Percentiles rank a stretch among this genome's conserved stretches.
Conservation (phyloP, 441 rosid species). For the Syzygium malaccense region DNA sequence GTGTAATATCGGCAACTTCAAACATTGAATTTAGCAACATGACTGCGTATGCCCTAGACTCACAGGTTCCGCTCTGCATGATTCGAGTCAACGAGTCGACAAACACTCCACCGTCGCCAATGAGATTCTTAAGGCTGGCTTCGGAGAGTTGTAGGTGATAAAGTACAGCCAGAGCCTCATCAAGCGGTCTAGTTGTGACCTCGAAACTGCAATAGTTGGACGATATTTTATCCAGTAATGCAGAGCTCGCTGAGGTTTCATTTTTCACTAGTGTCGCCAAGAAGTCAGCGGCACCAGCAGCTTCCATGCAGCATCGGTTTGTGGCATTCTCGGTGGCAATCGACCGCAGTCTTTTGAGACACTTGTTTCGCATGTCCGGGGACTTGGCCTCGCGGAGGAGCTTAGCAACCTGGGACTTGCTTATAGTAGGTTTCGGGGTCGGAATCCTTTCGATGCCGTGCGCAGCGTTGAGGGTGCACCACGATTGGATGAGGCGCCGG, state of each 20-base stretch:
- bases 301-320: conserved; percentile 64
- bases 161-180: conserved; percentile 62
- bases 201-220: conserved; percentile 17
- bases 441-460: conserved; percentile 76
- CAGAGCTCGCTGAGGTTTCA: background rate
- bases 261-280: conserved; percentile 35
- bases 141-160: conserved; percentile 56
- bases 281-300: conserved; percentile 64
- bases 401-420: conserved; percentile 46
- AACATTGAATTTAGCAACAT: conserved; percentile 46
- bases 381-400: conserved; percentile 48
- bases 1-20: conserved; percentile 57
- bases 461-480: conserved; percentile 88
- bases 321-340: conserved; percentile 44
- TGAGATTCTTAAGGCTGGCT: conserved; percentile 43
- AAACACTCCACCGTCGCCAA: conserved; percentile 27
- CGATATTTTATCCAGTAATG: conserved; percentile 3
- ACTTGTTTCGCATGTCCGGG: conserved; percentile 37
- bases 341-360: conserved; percentile 43
- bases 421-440: conserved; percentile 67
- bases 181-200: conserved; percentile 16
- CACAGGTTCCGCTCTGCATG: conserved; percentile 57
- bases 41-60: conserved; percentile 70
- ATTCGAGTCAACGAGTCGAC: conserved; percentile 42
- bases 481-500: conserved; percentile 74